Conservation (phyloP, 495 filamentous ascomycete species). For the Thermochaetoides thermophila region DNA sequence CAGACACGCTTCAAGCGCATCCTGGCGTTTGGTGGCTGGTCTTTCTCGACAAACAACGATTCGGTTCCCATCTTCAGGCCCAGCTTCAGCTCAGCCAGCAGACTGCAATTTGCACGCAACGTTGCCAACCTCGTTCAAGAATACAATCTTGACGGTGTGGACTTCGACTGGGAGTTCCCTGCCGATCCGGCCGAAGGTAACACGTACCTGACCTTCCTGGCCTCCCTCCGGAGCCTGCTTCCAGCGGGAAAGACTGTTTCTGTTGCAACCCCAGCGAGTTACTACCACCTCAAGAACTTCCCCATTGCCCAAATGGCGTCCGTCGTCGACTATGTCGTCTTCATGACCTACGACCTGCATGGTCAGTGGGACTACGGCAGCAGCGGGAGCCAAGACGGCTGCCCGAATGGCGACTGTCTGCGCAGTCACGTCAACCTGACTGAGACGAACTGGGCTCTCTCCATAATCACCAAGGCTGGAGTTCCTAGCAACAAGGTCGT, state of each 20-base stretch:
- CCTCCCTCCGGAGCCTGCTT: conserved; percentile 4
- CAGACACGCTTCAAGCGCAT: conserved; percentile 16
- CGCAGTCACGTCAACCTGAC: conserved; percentile 30
- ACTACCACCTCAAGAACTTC: conserved; percentile 7
- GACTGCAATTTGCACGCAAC: conserved; percentile 13
- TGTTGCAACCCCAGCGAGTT: conserved; percentile 9
- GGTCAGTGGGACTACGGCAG: conserved; percentile 11
- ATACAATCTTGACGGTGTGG: conserved; percentile 21
- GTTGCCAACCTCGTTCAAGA: conserved; percentile 15
- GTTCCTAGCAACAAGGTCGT: conserved; percentile 24
- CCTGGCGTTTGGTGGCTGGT: conserved; percentile 27
- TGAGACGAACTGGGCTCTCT: conserved; percentile 23
- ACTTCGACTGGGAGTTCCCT: conserved; percentile 32
- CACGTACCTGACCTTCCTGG: conserved; percentile 14
- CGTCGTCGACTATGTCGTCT: conserved; percentile 18
- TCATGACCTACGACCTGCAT: conserved; percentile 21
- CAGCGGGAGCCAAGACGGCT: conserved; percentile 13
- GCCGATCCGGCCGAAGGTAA: conserved; percentile 5
- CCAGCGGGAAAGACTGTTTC: conserved; percentile 12
- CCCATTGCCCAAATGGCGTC: conserved; percentile 10
- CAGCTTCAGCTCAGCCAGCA: conserved; percentile 10
- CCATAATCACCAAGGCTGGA: conserved; percentile 37
- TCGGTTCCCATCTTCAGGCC: conserved; percentile 11
- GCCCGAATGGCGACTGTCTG: conserved; percentile 24
- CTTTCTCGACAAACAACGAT: conserved; percentile 8